Percentiles rank a stretch among this genome's conserved stretches.
Evolutionary conservation across 2,329 filamentous ascomycete genomes (phyloP).

Genomic region (Eutypa lata): DNA sequence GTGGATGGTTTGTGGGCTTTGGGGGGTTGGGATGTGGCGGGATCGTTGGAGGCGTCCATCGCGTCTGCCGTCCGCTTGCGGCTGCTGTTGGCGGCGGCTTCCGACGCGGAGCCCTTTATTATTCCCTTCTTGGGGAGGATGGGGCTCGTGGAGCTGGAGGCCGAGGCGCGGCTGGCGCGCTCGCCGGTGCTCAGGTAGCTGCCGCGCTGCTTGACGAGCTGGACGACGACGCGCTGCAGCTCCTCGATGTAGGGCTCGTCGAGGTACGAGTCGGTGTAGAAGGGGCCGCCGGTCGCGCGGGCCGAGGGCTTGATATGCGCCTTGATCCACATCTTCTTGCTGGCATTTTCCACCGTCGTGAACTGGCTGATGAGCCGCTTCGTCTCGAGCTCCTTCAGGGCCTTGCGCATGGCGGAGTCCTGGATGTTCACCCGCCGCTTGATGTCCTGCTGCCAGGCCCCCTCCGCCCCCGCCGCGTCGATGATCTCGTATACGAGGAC

Average conservation of each 20-base stretch:
- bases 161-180: constrained; percentile 29
- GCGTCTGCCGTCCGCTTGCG: constrained; percentile 52
- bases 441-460: constrained; percentile 88
- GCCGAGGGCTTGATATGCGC: constrained; percentile 80
- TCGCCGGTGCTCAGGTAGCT: constrained; percentile 33
- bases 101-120: constrained; percentile 45
- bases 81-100: constrained; percentile 38
- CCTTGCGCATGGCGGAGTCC: constrained; percentile 75
- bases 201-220: constrained; percentile 29
- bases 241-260: constrained; percentile 85
- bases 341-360: constrained; percentile 86
- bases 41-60: constrained; percentile 27
- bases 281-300: constrained; percentile 87
- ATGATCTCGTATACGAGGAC: constrained; percentile 85
- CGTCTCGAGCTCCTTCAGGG: constrained; percentile 77
- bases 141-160: constrained; percentile 28
- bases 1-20: constrained; percentile 24
- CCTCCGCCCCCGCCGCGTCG: constrained; percentile 78
- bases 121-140: constrained; percentile 54
- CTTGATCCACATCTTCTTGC: constrained; percentile 95
- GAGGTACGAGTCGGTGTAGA: constrained; percentile 88
- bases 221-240: constrained; percentile 50
- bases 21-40: no score
- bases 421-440: constrained; percentile 78
- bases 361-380: constrained; percentile 84